A percentile compares a stretch with the other conserved stretches of the same genome.
phyloP scores from a whole-genome alignment of 1,139 yeast genomes.

The Pichia sp. region DNA sequence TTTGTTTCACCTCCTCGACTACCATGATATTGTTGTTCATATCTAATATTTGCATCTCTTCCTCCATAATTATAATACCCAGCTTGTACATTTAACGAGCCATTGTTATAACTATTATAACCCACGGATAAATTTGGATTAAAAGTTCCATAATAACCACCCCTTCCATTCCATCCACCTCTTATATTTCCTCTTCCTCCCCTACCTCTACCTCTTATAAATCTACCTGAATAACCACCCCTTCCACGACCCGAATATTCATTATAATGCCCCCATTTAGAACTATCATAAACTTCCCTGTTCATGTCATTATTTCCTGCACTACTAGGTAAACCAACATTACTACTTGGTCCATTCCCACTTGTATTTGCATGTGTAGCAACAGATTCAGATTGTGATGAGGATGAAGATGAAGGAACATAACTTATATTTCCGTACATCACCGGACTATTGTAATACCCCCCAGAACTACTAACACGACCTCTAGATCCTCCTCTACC shows the following conservation, averaged over 20 bases:
- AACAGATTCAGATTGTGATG: neutral
- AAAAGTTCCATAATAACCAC: neutral
- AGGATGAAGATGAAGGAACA: neutral
- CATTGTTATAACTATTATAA: neutral
- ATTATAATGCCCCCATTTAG: neutral
- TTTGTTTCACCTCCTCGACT: too few species aligned
- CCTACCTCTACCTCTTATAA: conserved; percentile 15
- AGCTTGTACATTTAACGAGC: neutral
- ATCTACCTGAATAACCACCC: neutral
- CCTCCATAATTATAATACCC: neutral
- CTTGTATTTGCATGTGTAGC: neutral
- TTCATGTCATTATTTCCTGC: neutral
- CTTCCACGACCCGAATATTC: neutral
- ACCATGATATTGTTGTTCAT: too few species aligned
- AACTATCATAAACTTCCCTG: neutral
- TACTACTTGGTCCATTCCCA: too few species aligned
- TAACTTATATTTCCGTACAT: conserved; percentile 1
- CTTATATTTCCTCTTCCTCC: conserved; percentile 9
- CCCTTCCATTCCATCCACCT: conserved; percentile 6
- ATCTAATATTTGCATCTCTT: neutral
- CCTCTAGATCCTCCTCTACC: conserved; percentile 10
- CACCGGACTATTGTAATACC: conserved; percentile 3
- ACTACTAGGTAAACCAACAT: too few species aligned
- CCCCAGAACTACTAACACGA: conserved; percentile 3
- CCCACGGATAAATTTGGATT: too few species aligned